Conservation (phyloP, 2,329 filamentous ascomycete species). For the Penicillium thymicola region DNA sequence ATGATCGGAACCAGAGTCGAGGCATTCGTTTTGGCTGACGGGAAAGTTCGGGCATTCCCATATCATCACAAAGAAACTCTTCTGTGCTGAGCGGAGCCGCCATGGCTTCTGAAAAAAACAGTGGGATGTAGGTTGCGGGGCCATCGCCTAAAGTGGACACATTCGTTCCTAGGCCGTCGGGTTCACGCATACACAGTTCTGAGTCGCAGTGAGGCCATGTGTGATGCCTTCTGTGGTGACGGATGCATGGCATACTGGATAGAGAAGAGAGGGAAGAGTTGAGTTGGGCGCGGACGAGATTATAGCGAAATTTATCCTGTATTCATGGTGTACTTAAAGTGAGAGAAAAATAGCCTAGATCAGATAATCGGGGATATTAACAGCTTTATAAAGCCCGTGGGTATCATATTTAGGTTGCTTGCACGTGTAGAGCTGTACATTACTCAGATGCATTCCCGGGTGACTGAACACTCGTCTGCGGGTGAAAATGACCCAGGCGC, state of each 20-base stretch:
- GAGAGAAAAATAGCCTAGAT: background rate
- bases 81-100: slow-evolving; percentile 16
- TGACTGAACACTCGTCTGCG: slow-evolving; percentile 19
- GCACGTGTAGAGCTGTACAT: background rate
- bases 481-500: slow-evolving; percentile 10
- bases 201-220: slow-evolving; percentile 38
- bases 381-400: slow-evolving; percentile 14
- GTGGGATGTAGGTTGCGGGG: slow-evolving; percentile 11
- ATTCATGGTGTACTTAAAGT: background rate
- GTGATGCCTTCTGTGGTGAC: slow-evolving; percentile 33
- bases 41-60: slow-evolving; percentile 34
- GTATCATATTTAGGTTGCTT: background rate
- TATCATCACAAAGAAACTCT: slow-evolving; percentile 28
- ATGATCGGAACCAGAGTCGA: slow-evolving; percentile 25
- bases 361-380: background rate
- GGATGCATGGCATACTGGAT: slow-evolving; percentile 25
- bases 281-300: background rate
- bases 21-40: slow-evolving; percentile 20
- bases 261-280: background rate
- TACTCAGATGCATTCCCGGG: slow-evolving; percentile 6
- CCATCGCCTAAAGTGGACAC: slow-evolving; percentile 8
- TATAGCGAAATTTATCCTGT: background rate
- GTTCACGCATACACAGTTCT: slow-evolving; percentile 19
- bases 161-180: slow-evolving; percentile 20
- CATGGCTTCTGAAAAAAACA: slow-evolving; percentile 10